A percentile compares a stretch with the other conserved stretches of the same genome.
Evolutionary conservation across 2,329 filamentous ascomycete species (phyloP).

Genomic region (Exophiala dermatitidis): DNA sequence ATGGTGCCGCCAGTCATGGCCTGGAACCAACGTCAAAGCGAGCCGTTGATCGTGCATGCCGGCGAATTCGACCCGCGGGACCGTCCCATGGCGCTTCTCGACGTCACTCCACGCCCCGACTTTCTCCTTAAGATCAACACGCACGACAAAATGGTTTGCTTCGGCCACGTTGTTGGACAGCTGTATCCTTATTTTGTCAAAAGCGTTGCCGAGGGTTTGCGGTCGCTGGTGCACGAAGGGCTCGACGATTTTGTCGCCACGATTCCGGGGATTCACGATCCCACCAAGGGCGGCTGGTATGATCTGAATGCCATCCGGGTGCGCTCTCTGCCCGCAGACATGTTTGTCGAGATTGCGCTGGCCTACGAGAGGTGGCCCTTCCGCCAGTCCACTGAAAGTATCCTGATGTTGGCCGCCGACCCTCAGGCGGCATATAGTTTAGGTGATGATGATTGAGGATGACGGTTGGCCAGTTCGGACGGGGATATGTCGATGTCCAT

Average conservation of each 20-base stretch:
- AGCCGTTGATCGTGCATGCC: conserved; percentile 21
- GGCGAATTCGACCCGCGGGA: conserved; percentile 19
- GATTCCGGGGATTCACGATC: conserved; percentile 20
- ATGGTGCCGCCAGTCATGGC: conserved; percentile 14
- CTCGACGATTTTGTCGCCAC: conserved; percentile 22
- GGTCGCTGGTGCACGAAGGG: conserved; percentile 14
- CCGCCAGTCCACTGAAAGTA: conserved; percentile 14
- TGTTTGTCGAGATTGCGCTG: conserved; percentile 25
- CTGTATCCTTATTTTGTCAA: conserved; percentile 4
- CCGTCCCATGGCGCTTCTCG: conserved; percentile 29
- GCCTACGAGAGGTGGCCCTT: conserved; percentile 26
- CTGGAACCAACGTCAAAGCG: conserved; percentile 21
- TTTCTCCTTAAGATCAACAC: conserved; percentile 47
- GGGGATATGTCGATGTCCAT: neutral
- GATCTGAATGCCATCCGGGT: conserved; percentile 19
- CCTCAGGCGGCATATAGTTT: conserved; percentile 9
- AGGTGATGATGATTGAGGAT: conserved; percentile 1
- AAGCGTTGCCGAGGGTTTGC: conserved; percentile 13
- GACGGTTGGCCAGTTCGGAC: no score
- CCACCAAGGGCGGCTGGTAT: conserved; percentile 22
- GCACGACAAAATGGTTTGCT: conserved; percentile 21
- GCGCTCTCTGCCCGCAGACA: conserved; percentile 18
- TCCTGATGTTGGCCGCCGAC: conserved; percentile 13
- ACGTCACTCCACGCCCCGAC: conserved; percentile 52
- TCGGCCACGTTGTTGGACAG: conserved; percentile 17